phyloP scores from a whole-genome alignment of 371 early-diverging fungal genomes.

The Saksenaea vasiformis region DNA sequence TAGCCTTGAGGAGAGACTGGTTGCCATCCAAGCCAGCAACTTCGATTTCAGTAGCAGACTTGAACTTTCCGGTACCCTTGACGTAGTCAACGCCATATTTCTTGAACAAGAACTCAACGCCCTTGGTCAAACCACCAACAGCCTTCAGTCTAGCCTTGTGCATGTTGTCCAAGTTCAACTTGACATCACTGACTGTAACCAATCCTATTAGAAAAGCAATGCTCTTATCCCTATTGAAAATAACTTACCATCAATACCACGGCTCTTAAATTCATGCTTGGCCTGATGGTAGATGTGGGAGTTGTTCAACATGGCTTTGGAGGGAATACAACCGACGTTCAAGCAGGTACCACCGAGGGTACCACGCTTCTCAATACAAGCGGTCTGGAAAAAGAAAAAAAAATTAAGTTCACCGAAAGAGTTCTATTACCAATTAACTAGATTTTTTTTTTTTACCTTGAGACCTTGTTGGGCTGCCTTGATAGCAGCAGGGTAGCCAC shows the following conservation, averaged over 20 bases:
- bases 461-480: slow-evolving; percentile 97
- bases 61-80: slow-evolving; percentile 91
- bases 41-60: slow-evolving; percentile 75
- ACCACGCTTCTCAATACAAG: slow-evolving; percentile 97
- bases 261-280: slow-evolving; percentile 86
- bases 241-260: slow-evolving; percentile 86
- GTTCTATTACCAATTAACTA: neutral
- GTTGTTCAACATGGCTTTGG: slow-evolving; percentile 98
- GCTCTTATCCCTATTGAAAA: neutral
- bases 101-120: slow-evolving; percentile 95
- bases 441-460: slow-evolving; percentile 74
- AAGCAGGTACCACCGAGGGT: slow-evolving; percentile 97
- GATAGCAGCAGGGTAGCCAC: slow-evolving; percentile 98
- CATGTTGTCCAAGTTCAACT: slow-evolving; percentile 86
- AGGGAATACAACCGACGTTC: slow-evolving; percentile 99
- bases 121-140: slow-evolving; percentile 87
- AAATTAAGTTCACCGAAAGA: neutral
- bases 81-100: slow-evolving; percentile 95
- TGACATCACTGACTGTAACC: slow-evolving; percentile 70
- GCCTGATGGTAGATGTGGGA: slow-evolving; percentile 96
- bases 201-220: neutral
- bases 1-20: slow-evolving; percentile 72
- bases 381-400: slow-evolving; percentile 64
- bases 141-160: slow-evolving; percentile 92
- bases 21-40: slow-evolving; percentile 84